Conservation (phyloP, 2,329 filamentous ascomycete genomes). For the Fusarium mundagurra region DNA sequence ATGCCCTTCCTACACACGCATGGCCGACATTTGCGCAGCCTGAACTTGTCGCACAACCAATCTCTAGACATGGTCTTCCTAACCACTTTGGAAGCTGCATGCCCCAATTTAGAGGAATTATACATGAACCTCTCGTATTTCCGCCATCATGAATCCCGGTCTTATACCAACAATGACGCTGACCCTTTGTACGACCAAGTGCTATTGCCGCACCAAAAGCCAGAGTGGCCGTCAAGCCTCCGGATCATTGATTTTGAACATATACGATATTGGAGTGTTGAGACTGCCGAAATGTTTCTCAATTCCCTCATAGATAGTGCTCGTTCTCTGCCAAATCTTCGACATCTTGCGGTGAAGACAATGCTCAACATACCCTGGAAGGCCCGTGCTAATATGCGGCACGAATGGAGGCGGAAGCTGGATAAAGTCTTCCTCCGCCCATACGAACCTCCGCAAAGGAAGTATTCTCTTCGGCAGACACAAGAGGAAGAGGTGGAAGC, state of each 20-base stretch:
- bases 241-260: slow-evolving; percentile 79
- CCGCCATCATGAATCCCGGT: slow-evolving; percentile 69
- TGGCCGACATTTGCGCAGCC: slow-evolving; percentile 71
- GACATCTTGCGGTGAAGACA: slow-evolving; percentile 76
- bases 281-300: slow-evolving; percentile 80
- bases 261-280: slow-evolving; percentile 77
- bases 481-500: neutral
- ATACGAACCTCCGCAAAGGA: slow-evolving; percentile 51
- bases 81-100: slow-evolving; percentile 69
- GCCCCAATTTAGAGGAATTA: slow-evolving; percentile 76
- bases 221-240: slow-evolving; percentile 80
- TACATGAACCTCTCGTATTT: slow-evolving; percentile 84
- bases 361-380: slow-evolving; percentile 86
- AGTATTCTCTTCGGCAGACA: slow-evolving; percentile 36
- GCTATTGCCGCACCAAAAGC: slow-evolving; percentile 71
- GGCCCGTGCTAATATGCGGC: slow-evolving; percentile 80
- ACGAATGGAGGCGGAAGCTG: slow-evolving; percentile 79
- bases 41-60: slow-evolving; percentile 82
- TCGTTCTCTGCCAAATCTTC: slow-evolving; percentile 70
- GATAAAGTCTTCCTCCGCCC: slow-evolving; percentile 71
- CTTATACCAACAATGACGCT: slow-evolving; percentile 66
- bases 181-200: slow-evolving; percentile 79
- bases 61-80: slow-evolving; percentile 81
- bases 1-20: slow-evolving; percentile 72
- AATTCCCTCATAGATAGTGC: slow-evolving; percentile 80